Evolutionary conservation across 345 rosid species (phyloP).

Genomic region (Rhizophora mangle): DNA sequence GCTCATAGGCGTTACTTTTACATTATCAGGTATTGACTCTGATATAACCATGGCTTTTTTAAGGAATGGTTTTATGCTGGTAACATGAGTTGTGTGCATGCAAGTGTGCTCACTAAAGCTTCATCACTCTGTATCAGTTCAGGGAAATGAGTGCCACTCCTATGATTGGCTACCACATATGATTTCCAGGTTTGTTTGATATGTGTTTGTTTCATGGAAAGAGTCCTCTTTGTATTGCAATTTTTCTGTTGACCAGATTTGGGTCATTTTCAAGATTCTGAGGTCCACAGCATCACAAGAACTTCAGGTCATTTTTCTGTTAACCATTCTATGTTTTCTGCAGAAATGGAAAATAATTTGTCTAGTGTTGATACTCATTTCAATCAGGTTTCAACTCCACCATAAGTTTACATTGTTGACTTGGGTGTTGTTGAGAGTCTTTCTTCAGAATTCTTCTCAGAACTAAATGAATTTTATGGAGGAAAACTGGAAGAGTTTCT

Average conservation of each 20-base stretch:
- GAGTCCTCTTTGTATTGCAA: not conserved
- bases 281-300: conserved; percentile 26
- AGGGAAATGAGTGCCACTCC: not conserved
- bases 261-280: conserved; percentile 39
- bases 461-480: conserved; percentile 73
- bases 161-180: not conserved
- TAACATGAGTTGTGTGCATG: not conserved
- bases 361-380: conserved; percentile 25
- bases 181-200: not conserved
- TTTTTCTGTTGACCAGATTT: not conserved
- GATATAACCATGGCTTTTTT: not conserved
- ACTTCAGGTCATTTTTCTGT: conserved; percentile 27
- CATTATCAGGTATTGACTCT: not conserved
- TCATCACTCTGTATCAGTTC: not conserved
- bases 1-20: not conserved
- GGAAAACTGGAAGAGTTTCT: conserved; percentile 61
- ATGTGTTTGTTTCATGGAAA: not conserved
- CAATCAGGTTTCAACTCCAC: conserved; percentile 40
- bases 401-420: conserved; percentile 70
- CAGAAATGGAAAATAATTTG: conserved; percentile 30
- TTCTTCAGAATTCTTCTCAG: conserved; percentile 73
- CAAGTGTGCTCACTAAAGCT: not conserved
- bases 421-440: conserved; percentile 76
- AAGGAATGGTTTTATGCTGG: not conserved
- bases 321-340: conserved; percentile 33